phyloP scores from a whole-genome alignment of 2,329 filamentous ascomycete species.

The Paraphoma chrysanthemicola region DNA sequence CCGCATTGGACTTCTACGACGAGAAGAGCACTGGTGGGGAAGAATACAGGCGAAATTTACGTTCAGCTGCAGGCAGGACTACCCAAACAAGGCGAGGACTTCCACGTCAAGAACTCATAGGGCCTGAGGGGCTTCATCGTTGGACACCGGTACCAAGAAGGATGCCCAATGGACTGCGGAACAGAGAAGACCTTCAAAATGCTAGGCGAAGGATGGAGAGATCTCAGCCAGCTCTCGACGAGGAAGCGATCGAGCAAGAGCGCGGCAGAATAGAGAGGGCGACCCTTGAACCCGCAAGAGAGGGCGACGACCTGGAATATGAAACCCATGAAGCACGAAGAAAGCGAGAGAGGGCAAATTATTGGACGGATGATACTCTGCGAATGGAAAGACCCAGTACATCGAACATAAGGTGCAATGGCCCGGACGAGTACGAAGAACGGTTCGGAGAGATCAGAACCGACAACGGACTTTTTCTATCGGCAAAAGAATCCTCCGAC shows the following conservation, averaged over 20 bases:
- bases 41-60: background rate
- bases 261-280: too few relatives aligned
- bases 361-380: too few relatives aligned
- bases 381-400: background rate
- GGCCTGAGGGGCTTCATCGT: background rate
- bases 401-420: background rate
- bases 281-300: too few relatives aligned
- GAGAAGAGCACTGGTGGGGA: background rate
- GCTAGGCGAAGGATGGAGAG: too few relatives aligned
- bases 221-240: too few relatives aligned
- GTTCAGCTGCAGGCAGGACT: background rate
- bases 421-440: too few relatives aligned
- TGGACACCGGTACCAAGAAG: constrained; percentile 1
- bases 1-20: background rate
- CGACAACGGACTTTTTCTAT: constrained; percentile 6
- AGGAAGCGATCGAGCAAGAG: too few relatives aligned
- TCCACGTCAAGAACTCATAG: background rate
- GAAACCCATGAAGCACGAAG: background rate
- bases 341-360: background rate
- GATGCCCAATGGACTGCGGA: background rate
- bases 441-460: background rate
- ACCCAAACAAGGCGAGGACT: background rate
- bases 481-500: constrained; percentile 6
- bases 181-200: too few relatives aligned
- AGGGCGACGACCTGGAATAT: too few relatives aligned